These are phyloP conservation scores for Logfia minima DNA, from an alignment of 129 eudicot species.

Conservation along the genomic window DNA sequence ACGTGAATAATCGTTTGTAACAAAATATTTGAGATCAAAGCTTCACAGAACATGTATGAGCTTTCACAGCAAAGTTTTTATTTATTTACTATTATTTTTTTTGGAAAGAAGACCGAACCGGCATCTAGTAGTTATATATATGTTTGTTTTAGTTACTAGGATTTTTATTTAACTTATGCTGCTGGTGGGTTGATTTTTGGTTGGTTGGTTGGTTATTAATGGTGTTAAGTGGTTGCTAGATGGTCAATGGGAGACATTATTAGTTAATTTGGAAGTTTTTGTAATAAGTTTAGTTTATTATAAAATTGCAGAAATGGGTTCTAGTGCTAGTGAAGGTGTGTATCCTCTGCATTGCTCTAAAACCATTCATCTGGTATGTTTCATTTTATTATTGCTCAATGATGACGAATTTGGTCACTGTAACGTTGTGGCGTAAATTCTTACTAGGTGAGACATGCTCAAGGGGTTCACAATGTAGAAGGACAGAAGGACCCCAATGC, in stretches of 20 bases:
- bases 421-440: constrained; percentile 1
- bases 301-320: constrained; percentile 53
- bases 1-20: too few relatives aligned
- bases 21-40: too few relatives aligned
- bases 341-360: constrained; percentile 74
- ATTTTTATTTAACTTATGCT: too few relatives aligned
- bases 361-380: constrained; percentile 78
- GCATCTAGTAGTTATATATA: too few relatives aligned
- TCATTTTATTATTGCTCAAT: not conserved
- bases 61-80: too few relatives aligned
- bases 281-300: not conserved
- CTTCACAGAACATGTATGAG: too few relatives aligned
- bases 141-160: too few relatives aligned
- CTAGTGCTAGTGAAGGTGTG: constrained; percentile 47
- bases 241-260: not conserved
- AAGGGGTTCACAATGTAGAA: constrained; percentile 91
- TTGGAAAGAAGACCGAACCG: too few relatives aligned
- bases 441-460: constrained; percentile 94
- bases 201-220: too few relatives aligned
- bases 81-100: too few relatives aligned
- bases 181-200: too few relatives aligned
- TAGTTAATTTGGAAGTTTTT: not conserved
- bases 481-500: constrained; percentile 78
- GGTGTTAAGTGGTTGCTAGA: too few relatives aligned
- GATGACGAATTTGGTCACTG: not conserved